Percentiles rank a stretch among this genome's conserved stretches.
phyloP scores from a whole-genome alignment of 768 basidiomycete genomes.

The Tremella mesenterica region DNA sequence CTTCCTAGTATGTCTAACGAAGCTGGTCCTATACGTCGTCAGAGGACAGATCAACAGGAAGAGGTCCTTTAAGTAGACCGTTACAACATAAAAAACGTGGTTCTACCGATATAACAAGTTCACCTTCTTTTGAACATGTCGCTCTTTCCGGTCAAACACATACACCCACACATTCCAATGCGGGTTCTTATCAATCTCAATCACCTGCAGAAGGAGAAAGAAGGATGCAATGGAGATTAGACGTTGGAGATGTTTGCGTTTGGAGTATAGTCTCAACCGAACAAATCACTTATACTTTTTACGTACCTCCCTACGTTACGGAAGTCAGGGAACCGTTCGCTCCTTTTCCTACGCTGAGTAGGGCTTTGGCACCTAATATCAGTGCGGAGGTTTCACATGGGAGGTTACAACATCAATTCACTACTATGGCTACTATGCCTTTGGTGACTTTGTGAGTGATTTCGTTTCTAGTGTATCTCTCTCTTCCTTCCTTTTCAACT shows the following conservation, averaged over 20 bases:
- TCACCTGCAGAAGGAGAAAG: neutral
- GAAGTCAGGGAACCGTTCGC: slow-evolving; percentile 22
- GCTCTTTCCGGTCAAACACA: slow-evolving; percentile 7
- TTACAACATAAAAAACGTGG: slow-evolving; percentile 17
- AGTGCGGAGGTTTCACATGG: slow-evolving; percentile 7
- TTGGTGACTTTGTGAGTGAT: slow-evolving; percentile 34
- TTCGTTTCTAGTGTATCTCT: neutral
- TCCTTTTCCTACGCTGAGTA: slow-evolving; percentile 23
- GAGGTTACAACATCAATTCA: slow-evolving; percentile 20
- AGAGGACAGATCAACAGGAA: slow-evolving; percentile 20
- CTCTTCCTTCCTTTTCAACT: neutral
- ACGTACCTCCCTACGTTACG: slow-evolving; percentile 22
- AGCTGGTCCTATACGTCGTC: slow-evolving; percentile 29
- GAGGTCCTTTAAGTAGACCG: slow-evolving; percentile 20
- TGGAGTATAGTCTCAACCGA: slow-evolving; percentile 42
- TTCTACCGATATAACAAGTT: slow-evolving; percentile 12
- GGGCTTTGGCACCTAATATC: slow-evolving; percentile 17
- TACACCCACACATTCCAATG: neutral
- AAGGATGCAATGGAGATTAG: slow-evolving; percentile 20
- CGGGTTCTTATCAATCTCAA: slow-evolving; percentile 5
- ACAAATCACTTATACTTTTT: slow-evolving; percentile 36
- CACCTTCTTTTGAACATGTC: neutral
- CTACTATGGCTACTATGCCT: slow-evolving; percentile 17
- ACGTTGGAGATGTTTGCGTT: slow-evolving; percentile 29
- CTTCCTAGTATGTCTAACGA: slow-evolving; percentile 18